These are phyloP conservation scores for Allantophomopsis lycopodina DNA, from an alignment of 2,329 filamentous ascomycete genomes.

Conservation along the genomic window DNA sequence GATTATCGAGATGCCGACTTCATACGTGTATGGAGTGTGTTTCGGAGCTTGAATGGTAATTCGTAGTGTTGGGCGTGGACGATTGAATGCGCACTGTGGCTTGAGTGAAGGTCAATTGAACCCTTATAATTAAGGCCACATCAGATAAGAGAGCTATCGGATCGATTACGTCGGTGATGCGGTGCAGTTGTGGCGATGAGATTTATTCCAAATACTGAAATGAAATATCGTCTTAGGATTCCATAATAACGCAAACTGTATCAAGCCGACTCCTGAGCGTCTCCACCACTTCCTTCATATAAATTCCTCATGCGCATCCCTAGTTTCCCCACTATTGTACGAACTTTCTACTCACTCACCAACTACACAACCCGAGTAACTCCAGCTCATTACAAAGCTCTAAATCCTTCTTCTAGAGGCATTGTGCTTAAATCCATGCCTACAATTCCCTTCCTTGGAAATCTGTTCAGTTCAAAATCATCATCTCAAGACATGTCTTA, in stretches of 20 bases:
- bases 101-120: too few relatives aligned
- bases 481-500: slow-evolving; percentile 50
- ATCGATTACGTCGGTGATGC: too few relatives aligned
- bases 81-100: too few relatives aligned
- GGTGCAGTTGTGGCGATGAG: too few relatives aligned
- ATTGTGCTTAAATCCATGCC: slow-evolving; percentile 51
- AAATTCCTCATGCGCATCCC: slow-evolving; percentile 33
- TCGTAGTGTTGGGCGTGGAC: too few relatives aligned
- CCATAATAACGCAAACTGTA: too few relatives aligned
- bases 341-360: slow-evolving; percentile 30
- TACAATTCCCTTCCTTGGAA: slow-evolving; percentile 63
- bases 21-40: neutral
- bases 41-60: neutral
- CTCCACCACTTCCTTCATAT: slow-evolving; percentile 7
- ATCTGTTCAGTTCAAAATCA: slow-evolving; percentile 51
- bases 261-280: neutral
- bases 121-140: too few relatives aligned
- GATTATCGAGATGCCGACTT: neutral
- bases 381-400: slow-evolving; percentile 13
- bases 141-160: too few relatives aligned
- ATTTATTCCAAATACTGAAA: slow-evolving; percentile 6
- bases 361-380: slow-evolving; percentile 21
- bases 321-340: slow-evolving; percentile 29
- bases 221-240: neutral
- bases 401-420: slow-evolving; percentile 20